Conservation (phyloP, 495 filamentous ascomycete genomes). For the Neurospora sp. region DNA sequence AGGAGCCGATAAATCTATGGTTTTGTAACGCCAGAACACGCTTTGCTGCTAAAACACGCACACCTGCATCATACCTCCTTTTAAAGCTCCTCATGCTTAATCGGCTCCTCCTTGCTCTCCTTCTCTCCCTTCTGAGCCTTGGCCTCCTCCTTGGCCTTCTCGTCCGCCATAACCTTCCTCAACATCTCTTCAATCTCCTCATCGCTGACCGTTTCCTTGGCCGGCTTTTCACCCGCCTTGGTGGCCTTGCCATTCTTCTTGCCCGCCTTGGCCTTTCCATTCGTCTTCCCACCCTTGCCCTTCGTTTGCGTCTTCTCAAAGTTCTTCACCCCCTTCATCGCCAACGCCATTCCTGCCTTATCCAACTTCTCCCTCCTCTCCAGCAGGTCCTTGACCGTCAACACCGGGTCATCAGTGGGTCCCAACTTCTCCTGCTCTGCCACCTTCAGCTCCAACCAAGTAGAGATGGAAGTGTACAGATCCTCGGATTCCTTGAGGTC, state of each 20-base stretch:
- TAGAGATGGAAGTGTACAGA: slow-evolving; percentile 32
- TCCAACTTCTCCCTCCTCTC: slow-evolving; percentile 52
- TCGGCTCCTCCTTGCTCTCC: slow-evolving; percentile 16
- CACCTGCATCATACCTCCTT: neutral
- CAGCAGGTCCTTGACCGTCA: slow-evolving; percentile 56
- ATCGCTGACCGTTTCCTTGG: slow-evolving; percentile 27
- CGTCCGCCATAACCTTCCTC: slow-evolving; percentile 24
- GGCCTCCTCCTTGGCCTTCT: slow-evolving; percentile 20
- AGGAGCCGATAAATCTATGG: neutral
- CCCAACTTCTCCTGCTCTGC: slow-evolving; percentile 56
- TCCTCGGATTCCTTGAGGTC: slow-evolving; percentile 51
- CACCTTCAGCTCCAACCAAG: slow-evolving; percentile 65
- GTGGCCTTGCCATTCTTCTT: slow-evolving; percentile 27
- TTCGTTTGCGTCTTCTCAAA: slow-evolving; percentile 37
- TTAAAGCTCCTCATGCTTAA: slow-evolving; percentile 43
- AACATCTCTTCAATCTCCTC: slow-evolving; percentile 44
- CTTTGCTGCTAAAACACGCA: neutral
- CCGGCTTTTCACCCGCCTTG: slow-evolving; percentile 20
- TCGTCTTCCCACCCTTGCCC: slow-evolving; percentile 28
- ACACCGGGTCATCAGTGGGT: slow-evolving; percentile 57
- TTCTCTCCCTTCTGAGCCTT: slow-evolving; percentile 14
- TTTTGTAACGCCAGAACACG: neutral
- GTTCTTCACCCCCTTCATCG: slow-evolving; percentile 60
- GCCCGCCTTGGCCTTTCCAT: slow-evolving; percentile 32
- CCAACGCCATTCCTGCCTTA: slow-evolving; percentile 55